Evolutionary conservation across 2,329 filamentous ascomycete genomes (phyloP).

Genomic region (Penicillium oxalicum): DNA sequence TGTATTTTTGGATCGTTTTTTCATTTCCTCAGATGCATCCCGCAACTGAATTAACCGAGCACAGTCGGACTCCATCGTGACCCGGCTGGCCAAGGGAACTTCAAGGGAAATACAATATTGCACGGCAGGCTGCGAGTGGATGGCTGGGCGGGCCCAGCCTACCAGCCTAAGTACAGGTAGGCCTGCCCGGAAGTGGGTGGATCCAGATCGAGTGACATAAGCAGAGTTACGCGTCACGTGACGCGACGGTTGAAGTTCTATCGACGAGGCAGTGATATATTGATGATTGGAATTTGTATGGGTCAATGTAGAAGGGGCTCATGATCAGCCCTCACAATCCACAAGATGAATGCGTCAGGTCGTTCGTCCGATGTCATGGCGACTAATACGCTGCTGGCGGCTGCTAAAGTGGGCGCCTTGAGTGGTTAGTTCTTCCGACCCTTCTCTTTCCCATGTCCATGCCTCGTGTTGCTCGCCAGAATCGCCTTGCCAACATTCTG

Average conservation of each 20-base stretch:
- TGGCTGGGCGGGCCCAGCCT: too few species aligned
- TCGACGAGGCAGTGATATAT: slow-evolving; percentile 3
- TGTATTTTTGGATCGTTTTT: too few species aligned
- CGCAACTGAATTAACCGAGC: too few species aligned
- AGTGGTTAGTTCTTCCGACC: slow-evolving; percentile 45
- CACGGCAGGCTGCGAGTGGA: too few species aligned
- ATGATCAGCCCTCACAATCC: slow-evolving; percentile 7
- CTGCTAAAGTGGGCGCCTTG: slow-evolving; percentile 55
- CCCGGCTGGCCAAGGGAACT: too few species aligned
- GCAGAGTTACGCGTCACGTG: slow-evolving; percentile 6
- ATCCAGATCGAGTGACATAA: too few species aligned
- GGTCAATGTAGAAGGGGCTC: slow-evolving; percentile 1
- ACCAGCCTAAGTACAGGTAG: too few species aligned
- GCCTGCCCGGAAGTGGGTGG: too few species aligned
- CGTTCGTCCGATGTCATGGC: slow-evolving; percentile 14
- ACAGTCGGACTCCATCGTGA: too few species aligned
- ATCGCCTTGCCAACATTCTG: neutral
- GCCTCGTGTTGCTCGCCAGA: neutral
- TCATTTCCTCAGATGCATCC: too few species aligned
- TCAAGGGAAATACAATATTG: too few species aligned
- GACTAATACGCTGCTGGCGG: slow-evolving; percentile 26
- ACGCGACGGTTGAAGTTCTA: neutral
- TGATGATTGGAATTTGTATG: slow-evolving; percentile 1
- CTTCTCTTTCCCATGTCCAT: neutral
- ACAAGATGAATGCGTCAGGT: slow-evolving; percentile 25